These are phyloP conservation scores for Arachis stenosperma DNA, from an alignment of 306 rosid species.

Conservation along the genomic window DNA sequence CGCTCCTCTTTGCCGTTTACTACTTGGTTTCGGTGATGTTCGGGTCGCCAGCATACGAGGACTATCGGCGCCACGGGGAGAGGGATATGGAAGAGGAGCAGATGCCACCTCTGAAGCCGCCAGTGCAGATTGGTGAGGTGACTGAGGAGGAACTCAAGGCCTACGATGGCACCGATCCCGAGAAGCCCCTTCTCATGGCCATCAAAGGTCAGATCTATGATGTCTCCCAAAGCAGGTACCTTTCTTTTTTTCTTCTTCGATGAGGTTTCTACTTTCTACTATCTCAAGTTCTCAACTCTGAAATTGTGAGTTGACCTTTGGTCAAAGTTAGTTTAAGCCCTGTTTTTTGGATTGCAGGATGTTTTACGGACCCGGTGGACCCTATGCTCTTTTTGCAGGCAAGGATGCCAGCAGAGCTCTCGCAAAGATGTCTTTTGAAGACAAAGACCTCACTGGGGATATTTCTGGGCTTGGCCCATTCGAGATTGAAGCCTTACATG, in stretches of 20 bases:
- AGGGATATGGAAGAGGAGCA: conserved; percentile 60
- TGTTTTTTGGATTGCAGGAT: conserved; percentile 51
- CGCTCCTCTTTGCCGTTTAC: conserved; percentile 61
- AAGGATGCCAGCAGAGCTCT: conserved; percentile 98
- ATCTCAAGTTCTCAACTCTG: too few relatives aligned
- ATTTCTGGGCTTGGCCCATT: conserved; percentile 81
- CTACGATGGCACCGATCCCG: conserved; percentile 74
- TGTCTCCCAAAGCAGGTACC: conserved; percentile 88
- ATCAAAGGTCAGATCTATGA: conserved; percentile 98
- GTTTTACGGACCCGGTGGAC: conserved; percentile 98
- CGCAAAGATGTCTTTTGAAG: conserved; percentile 98
- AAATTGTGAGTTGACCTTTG: conserved; percentile 2
- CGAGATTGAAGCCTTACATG: conserved; percentile 84
- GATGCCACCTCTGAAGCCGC: conserved; percentile 73
- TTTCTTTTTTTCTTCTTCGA: too few relatives aligned
- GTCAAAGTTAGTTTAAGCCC: background rate
- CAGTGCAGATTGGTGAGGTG: conserved; percentile 92
- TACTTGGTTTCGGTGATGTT: conserved; percentile 62
- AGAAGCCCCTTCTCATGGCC: conserved; percentile 90
- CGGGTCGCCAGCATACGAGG: conserved; percentile 45
- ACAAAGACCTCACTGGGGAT: conserved; percentile 84
- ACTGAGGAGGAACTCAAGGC: conserved; percentile 69
- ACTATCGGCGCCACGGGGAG: conserved; percentile 36
- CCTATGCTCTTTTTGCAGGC: conserved; percentile 94
- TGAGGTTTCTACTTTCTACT: too few relatives aligned